Percentiles rank a stretch among this genome's conserved stretches.
phyloP scores from a whole-genome alignment of 306 rosid genomes.

The Senna siamea region DNA sequence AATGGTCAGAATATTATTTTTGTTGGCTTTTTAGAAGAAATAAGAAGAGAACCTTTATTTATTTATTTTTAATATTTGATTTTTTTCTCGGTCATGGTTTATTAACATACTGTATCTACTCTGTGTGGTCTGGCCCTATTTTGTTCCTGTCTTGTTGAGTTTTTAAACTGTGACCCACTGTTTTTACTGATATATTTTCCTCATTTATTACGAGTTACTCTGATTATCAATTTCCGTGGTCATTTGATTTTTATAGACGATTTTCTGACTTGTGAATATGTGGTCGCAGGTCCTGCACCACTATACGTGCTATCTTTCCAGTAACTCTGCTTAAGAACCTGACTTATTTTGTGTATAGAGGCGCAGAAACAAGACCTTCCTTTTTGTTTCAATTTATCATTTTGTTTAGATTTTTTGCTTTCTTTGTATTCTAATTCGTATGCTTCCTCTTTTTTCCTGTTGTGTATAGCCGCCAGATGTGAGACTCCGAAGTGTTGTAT shows the following conservation, averaged over 20 bases:
- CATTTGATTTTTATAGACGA: slow-evolving; percentile 55
- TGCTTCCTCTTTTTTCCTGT: slow-evolving; percentile 41
- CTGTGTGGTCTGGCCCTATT: slow-evolving; percentile 27
- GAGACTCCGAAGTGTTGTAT: slow-evolving; percentile 47
- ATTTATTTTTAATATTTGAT: neutral
- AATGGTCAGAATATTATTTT: slow-evolving; percentile 6
- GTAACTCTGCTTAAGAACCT: slow-evolving; percentile 75
- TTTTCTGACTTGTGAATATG: slow-evolving; percentile 75
- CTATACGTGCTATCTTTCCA: slow-evolving; percentile 75
- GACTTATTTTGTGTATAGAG: slow-evolving; percentile 59
- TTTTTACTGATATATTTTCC: slow-evolving; percentile 28
- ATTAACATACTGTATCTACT: slow-evolving; percentile 20
- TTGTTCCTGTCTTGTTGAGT: slow-evolving; percentile 28
- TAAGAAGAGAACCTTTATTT: neutral
- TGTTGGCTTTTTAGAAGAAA: slow-evolving; percentile 27
- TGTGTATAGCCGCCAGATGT: slow-evolving; percentile 67
- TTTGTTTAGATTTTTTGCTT: slow-evolving; percentile 20
- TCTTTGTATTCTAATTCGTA: slow-evolving; percentile 40
- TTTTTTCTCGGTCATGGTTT: slow-evolving; percentile 20
- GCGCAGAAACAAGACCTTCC: slow-evolving; percentile 56
- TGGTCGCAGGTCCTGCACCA: slow-evolving; percentile 98
- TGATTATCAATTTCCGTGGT: slow-evolving; percentile 45
- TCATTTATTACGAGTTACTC: slow-evolving; percentile 33
- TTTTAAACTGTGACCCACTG: slow-evolving; percentile 26
- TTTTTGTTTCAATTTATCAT: slow-evolving; percentile 36